Conservation (phyloP, 768 basidiomycete genomes). For the Russula dissimulans region DNA sequence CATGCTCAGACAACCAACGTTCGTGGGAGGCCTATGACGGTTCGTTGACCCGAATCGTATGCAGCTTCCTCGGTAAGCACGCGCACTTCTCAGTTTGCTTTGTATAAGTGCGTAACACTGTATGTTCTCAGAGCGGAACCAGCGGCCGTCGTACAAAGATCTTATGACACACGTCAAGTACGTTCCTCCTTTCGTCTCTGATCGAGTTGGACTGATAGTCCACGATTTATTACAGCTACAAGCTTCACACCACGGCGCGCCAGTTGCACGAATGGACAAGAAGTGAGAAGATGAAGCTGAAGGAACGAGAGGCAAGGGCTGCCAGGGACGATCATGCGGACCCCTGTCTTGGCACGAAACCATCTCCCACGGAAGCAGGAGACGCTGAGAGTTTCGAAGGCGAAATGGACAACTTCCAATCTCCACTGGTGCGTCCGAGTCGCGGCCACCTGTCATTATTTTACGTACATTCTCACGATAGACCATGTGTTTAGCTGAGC, state of each 20-base stretch:
- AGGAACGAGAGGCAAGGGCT: neutral
- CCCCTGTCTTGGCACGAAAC: neutral
- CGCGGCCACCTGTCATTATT: neutral
- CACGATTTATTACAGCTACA: neutral
- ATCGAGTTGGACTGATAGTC: neutral
- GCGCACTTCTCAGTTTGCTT: neutral
- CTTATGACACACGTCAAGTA: constrained; percentile 19
- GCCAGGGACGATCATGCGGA: neutral
- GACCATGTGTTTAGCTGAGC: constrained; percentile 10
- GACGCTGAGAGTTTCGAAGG: neutral
- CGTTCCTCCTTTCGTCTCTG: neutral
- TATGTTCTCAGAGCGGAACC: neutral
- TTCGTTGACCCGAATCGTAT: constrained; percentile 17
- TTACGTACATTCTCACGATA: neutral
- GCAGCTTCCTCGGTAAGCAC: constrained; percentile 5
- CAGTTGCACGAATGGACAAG: constrained; percentile 15
- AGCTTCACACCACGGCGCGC: neutral
- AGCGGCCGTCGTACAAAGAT: constrained; percentile 14
- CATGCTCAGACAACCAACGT: constrained; percentile 20
- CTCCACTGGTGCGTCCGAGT: constrained; percentile 11
- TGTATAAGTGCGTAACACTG: neutral
- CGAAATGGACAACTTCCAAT: constrained; percentile 19
- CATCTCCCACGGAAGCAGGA: neutral
- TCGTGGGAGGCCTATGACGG: constrained; percentile 20
- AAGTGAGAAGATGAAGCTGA: constrained; percentile 5